Evolutionary conservation across 257 asterid genomes (phyloP).

Genomic region (Nicotiana knightiana): DNA sequence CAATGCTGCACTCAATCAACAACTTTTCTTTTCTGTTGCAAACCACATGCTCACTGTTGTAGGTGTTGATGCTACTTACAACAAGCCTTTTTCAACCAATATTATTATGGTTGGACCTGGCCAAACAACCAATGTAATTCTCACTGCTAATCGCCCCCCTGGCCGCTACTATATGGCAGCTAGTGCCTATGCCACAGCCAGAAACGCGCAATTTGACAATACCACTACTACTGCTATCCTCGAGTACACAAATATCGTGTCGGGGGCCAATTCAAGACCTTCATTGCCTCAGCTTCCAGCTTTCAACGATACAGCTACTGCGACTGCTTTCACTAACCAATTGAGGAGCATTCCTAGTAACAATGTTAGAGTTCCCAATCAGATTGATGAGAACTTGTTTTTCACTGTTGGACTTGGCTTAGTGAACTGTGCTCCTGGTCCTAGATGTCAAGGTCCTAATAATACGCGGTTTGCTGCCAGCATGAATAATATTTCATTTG

Average conservation of each 20-base stretch:
- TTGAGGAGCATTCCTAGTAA: conserved; percentile 30
- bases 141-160: conserved; percentile 44
- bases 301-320: conserved; percentile 45
- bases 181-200: conserved; percentile 40
- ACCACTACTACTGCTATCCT: conserved; percentile 65
- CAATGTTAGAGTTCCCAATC: conserved; percentile 28
- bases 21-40: conserved; percentile 53
- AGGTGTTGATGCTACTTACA: conserved; percentile 47
- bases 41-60: conserved; percentile 58
- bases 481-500: conserved; percentile 48
- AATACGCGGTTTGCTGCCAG: conserved; percentile 53
- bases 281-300: conserved; percentile 46
- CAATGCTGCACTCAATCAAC: conserved; percentile 71
- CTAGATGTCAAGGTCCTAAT: conserved; percentile 64
- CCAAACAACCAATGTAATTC: conserved; percentile 55
- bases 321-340: conserved; percentile 31
- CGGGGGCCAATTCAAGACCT: conserved; percentile 16
- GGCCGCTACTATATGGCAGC: conserved; percentile 52
- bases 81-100: conserved; percentile 46
- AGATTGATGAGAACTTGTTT: conserved; percentile 35
- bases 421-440: conserved; percentile 44
- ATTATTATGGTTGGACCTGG: conserved; percentile 70
- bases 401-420: conserved; percentile 56
- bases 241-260: conserved; percentile 28
- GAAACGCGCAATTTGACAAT: conserved; percentile 47